Percentiles rank a stretch among this genome's conserved stretches.
Evolutionary conservation across 23 red algal species (phyloP).

Genomic region (Gracilariopsis chorda): DNA sequence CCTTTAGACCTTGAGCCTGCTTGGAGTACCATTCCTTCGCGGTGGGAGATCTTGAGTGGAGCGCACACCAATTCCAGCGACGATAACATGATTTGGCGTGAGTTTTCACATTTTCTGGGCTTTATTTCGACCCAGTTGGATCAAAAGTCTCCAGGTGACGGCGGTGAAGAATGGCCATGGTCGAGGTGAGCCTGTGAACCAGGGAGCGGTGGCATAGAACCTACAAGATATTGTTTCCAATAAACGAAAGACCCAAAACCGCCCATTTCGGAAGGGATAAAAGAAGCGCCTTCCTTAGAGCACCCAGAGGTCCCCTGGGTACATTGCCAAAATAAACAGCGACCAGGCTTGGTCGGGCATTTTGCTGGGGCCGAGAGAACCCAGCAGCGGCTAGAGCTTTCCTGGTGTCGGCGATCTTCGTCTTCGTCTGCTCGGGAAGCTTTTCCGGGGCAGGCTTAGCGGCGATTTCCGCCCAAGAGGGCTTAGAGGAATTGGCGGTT

Average conservation of each 20-base stretch:
- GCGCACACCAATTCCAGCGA: neutral
- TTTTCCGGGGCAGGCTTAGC: too few relatives aligned
- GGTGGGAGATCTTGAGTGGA: neutral
- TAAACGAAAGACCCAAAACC: neutral
- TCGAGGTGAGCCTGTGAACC: neutral
- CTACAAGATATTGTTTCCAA: neutral
- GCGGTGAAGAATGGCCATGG: neutral
- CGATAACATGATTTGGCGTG: neutral
- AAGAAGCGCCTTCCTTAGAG: neutral
- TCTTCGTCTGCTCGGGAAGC: too few relatives aligned
- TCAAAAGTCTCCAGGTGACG: neutral
- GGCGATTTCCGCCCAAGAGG: too few relatives aligned
- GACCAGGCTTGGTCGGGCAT: neutral
- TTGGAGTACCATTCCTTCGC: neutral
- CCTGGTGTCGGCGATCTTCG: too few relatives aligned
- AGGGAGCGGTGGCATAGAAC: neutral
- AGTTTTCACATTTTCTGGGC: neutral
- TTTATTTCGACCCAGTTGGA: neutral
- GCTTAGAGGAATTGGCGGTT: too few relatives aligned
- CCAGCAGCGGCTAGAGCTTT: neutral
- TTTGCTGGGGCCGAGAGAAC: neutral
- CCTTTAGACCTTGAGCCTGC: neutral
- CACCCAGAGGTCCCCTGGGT: neutral
- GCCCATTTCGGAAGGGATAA: slow-evolving; percentile 8
- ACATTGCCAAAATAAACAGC: slow-evolving; percentile 23